A percentile compares a stretch with the other conserved stretches of the same genome.
Conservation (phyloP, 306 rosid species). For the Lablab purpureus region DNA sequence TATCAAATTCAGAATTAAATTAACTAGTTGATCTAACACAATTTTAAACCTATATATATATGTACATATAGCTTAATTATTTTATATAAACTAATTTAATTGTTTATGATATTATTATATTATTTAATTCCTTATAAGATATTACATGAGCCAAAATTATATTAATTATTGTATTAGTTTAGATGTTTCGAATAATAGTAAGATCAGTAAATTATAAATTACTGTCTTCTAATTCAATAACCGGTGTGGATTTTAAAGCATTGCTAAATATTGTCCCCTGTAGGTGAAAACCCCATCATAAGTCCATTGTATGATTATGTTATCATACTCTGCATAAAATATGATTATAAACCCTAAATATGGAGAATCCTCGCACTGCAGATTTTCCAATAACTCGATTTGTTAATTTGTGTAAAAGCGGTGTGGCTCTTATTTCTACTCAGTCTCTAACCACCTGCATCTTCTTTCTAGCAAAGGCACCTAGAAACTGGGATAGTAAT, state of each 20-base stretch:
- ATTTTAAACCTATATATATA: not conserved
- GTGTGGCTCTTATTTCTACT: not conserved
- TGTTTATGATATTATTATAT: too few relatives aligned
- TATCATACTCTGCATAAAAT: not conserved
- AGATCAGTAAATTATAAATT: not conserved
- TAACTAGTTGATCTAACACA: not conserved
- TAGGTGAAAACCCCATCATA: not conserved
- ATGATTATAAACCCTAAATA: not conserved
- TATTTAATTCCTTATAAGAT: too few relatives aligned
- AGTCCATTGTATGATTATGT: not conserved
- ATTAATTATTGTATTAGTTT: not conserved
- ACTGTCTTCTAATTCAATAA: not conserved
- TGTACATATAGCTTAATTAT: too few relatives aligned
- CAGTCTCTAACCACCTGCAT: not conserved
- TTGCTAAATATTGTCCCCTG: not conserved
- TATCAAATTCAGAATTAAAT: not conserved
- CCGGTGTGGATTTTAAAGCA: not conserved
- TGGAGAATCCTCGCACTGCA: not conserved
- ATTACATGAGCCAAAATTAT: not conserved
- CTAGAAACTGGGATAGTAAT: slow-evolving; percentile 1
- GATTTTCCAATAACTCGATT: not conserved
- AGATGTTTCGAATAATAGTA: not conserved
- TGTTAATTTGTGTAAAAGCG: not conserved
- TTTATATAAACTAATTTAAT: too few relatives aligned
- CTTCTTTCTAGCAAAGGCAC: slow-evolving; percentile 9